Conservation (phyloP, 1,284 basidiomycete species). For the Pseudozyma hubeiensis region DNA sequence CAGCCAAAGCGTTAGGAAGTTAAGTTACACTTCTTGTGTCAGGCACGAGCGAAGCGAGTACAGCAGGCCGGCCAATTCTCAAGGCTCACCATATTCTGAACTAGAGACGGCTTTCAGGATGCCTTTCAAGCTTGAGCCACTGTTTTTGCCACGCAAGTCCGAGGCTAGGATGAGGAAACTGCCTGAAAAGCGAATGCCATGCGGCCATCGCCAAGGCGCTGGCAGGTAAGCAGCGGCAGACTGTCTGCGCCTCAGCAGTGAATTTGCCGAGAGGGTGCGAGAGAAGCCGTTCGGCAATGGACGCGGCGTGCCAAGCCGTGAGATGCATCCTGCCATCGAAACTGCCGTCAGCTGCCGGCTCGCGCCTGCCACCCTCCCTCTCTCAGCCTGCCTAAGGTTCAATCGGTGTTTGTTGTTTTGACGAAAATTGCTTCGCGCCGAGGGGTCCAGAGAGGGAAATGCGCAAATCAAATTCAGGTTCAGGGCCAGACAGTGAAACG, state of each 20-base stretch:
- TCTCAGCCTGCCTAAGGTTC: no score
- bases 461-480: no score
- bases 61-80: no score
- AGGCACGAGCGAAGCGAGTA: no score
- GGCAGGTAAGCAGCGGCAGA: background rate
- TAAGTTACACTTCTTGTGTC: no score
- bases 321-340: conserved; percentile 13
- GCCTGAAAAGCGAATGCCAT: background rate
- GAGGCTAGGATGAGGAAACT: background rate
- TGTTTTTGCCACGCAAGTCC: conserved; percentile 5
- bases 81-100: no score
- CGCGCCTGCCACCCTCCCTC: no score
- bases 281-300: conserved; percentile 6
- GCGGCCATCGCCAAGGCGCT: background rate
- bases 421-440: no score
- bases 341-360: conserved; percentile 4
- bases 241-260: background rate
- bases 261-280: background rate
- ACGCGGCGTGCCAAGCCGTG: background rate
- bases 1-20: background rate
- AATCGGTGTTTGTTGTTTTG: background rate
- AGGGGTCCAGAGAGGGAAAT: no score
- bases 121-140: no score
- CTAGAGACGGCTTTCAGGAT: no score
- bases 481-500: no score